Conservation (phyloP, 2,329 filamentous ascomycete species). For the Exserohilum turcica region DNA sequence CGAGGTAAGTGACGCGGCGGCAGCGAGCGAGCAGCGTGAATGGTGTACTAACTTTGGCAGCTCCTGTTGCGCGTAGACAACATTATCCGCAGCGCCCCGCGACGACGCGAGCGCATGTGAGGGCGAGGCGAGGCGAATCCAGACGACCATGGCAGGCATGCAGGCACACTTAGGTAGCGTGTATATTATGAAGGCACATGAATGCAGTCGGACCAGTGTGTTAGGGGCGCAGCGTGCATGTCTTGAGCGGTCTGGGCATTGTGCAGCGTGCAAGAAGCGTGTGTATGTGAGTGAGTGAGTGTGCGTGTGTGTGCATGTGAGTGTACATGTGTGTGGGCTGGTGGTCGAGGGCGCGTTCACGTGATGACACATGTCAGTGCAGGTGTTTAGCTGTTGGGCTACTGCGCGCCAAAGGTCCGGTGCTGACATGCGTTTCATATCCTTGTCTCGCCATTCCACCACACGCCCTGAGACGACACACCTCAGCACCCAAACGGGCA, state of each 20-base stretch:
- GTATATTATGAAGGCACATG: constrained; percentile 34
- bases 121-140: constrained; percentile 11
- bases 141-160: constrained; percentile 22
- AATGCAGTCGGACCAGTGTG: constrained; percentile 30
- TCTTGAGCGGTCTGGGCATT: no score
- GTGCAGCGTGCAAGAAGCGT: no score
- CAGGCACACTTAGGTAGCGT: constrained; percentile 32
- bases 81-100: constrained; percentile 91
- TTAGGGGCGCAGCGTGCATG: neutral
- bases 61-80: constrained; percentile 93
- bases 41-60: constrained; percentile 54
- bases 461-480: neutral
- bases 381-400: neutral
- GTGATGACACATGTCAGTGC: neutral
- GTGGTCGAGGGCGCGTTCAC: neutral
- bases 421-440: constrained; percentile 9
- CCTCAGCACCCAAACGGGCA: constrained; percentile 5
- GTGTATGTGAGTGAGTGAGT: no score
- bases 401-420: neutral
- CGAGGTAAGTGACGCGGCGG: constrained; percentile 70
- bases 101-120: constrained; percentile 78
- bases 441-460: constrained; percentile 3
- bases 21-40: neutral
- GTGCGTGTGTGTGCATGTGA: no score
- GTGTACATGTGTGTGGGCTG: constrained; percentile 2